Conservation (phyloP, 2,329 filamentous ascomycete species). For the Leptodontidium sp. region DNA sequence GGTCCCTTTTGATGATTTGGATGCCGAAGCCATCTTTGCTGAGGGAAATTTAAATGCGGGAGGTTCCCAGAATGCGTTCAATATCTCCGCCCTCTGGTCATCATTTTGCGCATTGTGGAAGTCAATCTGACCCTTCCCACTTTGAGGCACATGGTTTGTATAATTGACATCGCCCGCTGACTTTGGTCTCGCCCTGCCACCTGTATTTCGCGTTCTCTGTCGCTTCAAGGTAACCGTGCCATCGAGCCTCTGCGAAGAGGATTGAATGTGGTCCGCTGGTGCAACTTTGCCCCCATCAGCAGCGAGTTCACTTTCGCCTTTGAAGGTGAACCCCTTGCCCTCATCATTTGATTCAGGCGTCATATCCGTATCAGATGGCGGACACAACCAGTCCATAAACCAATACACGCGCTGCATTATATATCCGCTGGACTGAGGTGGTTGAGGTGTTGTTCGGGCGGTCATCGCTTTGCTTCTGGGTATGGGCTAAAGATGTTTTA, state of each 20-base stretch:
- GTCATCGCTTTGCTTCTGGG: constrained; percentile 2
- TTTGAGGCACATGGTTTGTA: constrained; percentile 1
- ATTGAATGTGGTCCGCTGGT: constrained; percentile 33
- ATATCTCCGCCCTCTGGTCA: constrained; percentile 25
- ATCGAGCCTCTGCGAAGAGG: constrained; percentile 28
- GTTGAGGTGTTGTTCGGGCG: neutral
- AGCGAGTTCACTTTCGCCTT: neutral
- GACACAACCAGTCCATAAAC: neutral
- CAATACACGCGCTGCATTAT: constrained; percentile 3
- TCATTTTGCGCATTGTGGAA: constrained; percentile 30
- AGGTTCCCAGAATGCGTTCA: constrained; percentile 39
- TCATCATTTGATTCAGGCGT: neutral
- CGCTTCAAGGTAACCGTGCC: constrained; percentile 36
- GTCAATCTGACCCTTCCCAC: constrained; percentile 25
- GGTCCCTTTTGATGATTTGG: neutral
- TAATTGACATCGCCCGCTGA: constrained; percentile 24
- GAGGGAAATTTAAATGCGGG: constrained; percentile 26
- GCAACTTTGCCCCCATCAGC: constrained; percentile 24
- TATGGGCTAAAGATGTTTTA: constrained; percentile 14
- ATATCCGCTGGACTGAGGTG: neutral
- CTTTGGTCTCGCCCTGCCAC: constrained; percentile 13
- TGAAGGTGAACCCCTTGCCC: neutral
- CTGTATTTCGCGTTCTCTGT: constrained; percentile 25
- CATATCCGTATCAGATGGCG: constrained; percentile 5
- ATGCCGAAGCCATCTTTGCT: neutral